phyloP scores from a whole-genome alignment of 2,329 filamentous ascomycete genomes.

The Arthrobotrys pseudoclavata region DNA sequence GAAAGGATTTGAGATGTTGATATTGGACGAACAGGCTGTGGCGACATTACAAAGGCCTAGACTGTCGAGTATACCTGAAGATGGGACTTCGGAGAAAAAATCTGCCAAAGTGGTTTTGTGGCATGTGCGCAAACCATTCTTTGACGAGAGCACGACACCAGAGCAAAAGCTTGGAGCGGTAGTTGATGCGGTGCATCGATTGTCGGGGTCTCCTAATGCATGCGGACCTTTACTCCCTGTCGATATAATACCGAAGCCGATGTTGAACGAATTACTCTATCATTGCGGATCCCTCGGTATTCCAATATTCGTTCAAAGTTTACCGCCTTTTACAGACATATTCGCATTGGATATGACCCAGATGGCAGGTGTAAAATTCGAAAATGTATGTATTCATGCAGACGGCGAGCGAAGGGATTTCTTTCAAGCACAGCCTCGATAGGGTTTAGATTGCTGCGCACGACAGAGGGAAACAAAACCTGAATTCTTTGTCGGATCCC shows the following conservation, averaged over 20 bases:
- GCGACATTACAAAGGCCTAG: slow-evolving; percentile 45
- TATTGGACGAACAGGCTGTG: slow-evolving; percentile 51
- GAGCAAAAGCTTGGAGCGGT: slow-evolving; percentile 51
- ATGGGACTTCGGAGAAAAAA: slow-evolving; percentile 15
- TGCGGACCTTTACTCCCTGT: slow-evolving; percentile 40
- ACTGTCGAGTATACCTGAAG: slow-evolving; percentile 53
- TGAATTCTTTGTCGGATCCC: slow-evolving; percentile 66
- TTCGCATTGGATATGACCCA: slow-evolving; percentile 64
- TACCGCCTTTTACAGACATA: slow-evolving; percentile 51
- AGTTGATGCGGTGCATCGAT: slow-evolving; percentile 53
- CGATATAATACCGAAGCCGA: slow-evolving; percentile 53
- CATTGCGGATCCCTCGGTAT: slow-evolving; percentile 48
- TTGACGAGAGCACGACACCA: slow-evolving; percentile 41
- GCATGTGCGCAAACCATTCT: slow-evolving; percentile 46
- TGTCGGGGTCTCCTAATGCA: slow-evolving; percentile 47
- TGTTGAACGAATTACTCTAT: slow-evolving; percentile 51
- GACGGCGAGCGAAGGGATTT: slow-evolving; percentile 68
- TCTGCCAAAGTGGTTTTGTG: slow-evolving; percentile 45
- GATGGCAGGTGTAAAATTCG: slow-evolving; percentile 67
- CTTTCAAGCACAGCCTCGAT: slow-evolving; percentile 67
- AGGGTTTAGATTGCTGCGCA: slow-evolving; percentile 64
- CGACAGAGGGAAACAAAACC: slow-evolving; percentile 64
- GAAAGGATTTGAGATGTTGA: slow-evolving; percentile 52
- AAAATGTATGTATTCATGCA: slow-evolving; percentile 67
- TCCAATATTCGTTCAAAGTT: slow-evolving; percentile 47